phyloP scores from a whole-genome alignment of 2,329 filamentous ascomycete genomes.

The Aspergillus tubingensis region DNA sequence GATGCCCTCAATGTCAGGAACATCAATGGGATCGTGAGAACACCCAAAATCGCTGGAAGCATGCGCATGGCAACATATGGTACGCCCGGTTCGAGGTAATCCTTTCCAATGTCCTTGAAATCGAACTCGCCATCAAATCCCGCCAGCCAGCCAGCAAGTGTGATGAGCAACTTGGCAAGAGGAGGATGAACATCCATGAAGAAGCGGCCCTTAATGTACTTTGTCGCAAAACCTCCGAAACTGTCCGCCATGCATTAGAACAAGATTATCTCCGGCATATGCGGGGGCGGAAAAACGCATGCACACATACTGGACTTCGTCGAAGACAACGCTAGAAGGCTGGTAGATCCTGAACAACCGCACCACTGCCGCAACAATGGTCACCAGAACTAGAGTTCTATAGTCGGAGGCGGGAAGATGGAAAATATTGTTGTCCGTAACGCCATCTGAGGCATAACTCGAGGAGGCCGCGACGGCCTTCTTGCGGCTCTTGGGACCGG shows the following conservation, averaged over 20 bases:
- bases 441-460: conserved; percentile 52
- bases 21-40: conserved; percentile 85
- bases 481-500: conserved; percentile 41
- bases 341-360: conserved; percentile 95
- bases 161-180: conserved; percentile 93
- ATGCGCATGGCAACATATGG: conserved; percentile 98
- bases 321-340: conserved; percentile 94
- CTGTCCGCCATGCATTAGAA: conserved; percentile 49
- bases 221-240: conserved; percentile 96
- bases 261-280: background rate
- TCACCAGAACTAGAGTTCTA: conserved; percentile 71
- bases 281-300: background rate
- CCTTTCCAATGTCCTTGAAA: conserved; percentile 99
- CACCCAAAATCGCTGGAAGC: conserved; percentile 84
- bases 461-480: conserved; percentile 31
- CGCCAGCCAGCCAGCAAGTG: conserved; percentile 89
- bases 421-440: conserved; percentile 90
- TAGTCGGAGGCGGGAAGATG: conserved; percentile 82
- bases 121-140: conserved; percentile 96
- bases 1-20: conserved; percentile 91
- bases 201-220: conserved; percentile 99
- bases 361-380: conserved; percentile 73
- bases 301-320: conserved; percentile 89
- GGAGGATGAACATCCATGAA: conserved; percentile 99
- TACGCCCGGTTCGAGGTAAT: conserved; percentile 91